Conservation (phyloP, 2,329 filamentous ascomycete species). For the Colletotrichum kahawae region DNA sequence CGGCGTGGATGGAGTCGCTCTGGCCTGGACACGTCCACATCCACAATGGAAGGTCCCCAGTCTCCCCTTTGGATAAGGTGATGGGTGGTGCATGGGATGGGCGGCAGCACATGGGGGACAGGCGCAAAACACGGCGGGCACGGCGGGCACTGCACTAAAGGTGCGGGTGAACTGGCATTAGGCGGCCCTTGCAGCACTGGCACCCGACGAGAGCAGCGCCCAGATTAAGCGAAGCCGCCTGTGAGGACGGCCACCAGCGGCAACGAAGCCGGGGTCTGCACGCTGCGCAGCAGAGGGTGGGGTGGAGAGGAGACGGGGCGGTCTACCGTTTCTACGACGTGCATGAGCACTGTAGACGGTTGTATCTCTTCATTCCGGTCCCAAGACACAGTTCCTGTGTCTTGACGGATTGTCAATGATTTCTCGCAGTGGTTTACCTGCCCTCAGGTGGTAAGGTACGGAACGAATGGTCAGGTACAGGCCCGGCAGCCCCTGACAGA, state of each 20-base stretch:
- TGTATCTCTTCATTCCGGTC: neutral
- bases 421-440: neutral
- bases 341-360: neutral
- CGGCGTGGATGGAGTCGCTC: slow-evolving; percentile 1
- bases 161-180: slow-evolving; percentile 2
- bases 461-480: neutral
- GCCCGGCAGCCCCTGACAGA: neutral
- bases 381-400: neutral
- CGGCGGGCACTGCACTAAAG: neutral
- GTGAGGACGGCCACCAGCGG: neutral
- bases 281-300: neutral
- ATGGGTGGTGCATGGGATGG: neutral
- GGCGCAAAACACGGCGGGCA: neutral
- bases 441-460: neutral
- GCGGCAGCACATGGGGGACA: neutral
- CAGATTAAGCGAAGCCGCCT: neutral
- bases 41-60: neutral
- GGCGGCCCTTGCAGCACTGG: slow-evolving; percentile 10
- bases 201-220: neutral
- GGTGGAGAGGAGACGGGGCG: neutral
- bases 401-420: neutral
- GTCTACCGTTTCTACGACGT: neutral
- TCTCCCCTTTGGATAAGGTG: neutral
- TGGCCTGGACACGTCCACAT: neutral
- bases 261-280: neutral